Evolutionary conservation across 192 early-diverging fungal species (phyloP), one percentile per base, ranked within the genome.

Genomic region (Endogone sp.): DNA sequence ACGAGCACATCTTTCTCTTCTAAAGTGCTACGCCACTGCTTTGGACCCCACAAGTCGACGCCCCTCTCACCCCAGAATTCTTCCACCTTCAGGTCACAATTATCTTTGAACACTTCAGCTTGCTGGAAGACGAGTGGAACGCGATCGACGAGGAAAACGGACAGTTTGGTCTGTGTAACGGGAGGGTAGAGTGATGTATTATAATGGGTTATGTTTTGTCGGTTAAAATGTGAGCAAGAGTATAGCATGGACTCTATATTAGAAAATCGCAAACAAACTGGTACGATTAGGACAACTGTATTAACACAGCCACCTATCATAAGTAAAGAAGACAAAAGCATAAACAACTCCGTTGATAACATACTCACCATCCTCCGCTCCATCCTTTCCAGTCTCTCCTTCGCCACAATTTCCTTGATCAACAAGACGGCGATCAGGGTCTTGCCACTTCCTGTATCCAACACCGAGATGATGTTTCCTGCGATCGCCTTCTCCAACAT

Each of bases 391-490:
- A 75, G 67, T 8, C 71, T 26, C 29, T 88, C 86, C 21, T 73
- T 64, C 2, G 49, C 20, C 2, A 79, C 75, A 71, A 92, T 85
- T 72, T 94, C 85, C 73, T 91, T 87, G 56, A 97, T 90, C 23
- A 98, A 81, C 85, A 97, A 81, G 61, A 91, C 88, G 2, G 95
- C 86, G 22, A 95, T 90, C 1, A 98, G 79, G 11, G 97, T 98
- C 72, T 98, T 97, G 22, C 97, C 97, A 16, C 89, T 90, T 9
- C 97, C 97, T 0, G 97, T 98, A 73, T 95, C 92, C 65, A 98
- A 78, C 4, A 98, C 90, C 0, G 92, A 91, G 60, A 98, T 92
- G 29, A 93, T 83, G 78, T 98, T 98, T 2, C 79, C 75, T 4
- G 70, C 65, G 58, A 82, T 69, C 0, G 96, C 94, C 58, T 82